These are phyloP conservation scores for Huntiella abstrusa DNA, from an alignment of 2,329 filamentous ascomycete genomes.

Conservation along the genomic window DNA sequence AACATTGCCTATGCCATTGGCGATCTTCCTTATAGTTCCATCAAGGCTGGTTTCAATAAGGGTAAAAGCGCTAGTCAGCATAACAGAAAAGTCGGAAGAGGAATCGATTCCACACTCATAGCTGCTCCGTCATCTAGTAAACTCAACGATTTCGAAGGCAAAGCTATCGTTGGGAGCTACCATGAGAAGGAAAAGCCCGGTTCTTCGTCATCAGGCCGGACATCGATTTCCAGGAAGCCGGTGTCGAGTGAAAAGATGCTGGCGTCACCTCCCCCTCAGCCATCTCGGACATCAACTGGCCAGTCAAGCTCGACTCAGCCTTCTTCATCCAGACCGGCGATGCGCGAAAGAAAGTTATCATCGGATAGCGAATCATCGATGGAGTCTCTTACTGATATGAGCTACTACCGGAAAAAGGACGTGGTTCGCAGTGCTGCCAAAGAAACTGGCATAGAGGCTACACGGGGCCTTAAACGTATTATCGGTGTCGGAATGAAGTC, in stretches of 20 bases:
- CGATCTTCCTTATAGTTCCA: constrained; percentile 37
- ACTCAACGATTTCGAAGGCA: not conserved
- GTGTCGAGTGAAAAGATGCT: not conserved
- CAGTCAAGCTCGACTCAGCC: not conserved
- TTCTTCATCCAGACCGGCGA: not conserved
- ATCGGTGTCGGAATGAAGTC: constrained; percentile 57
- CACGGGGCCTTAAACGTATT: constrained; percentile 51
- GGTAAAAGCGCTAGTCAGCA: not conserved
- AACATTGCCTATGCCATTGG: constrained; percentile 68
- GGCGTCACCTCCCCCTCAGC: not conserved
- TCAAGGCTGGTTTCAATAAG: constrained; percentile 6
- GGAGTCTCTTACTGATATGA: not conserved
- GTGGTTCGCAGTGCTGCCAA: constrained; percentile 14
- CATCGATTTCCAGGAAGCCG: not conserved
- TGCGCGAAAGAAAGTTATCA: not conserved
- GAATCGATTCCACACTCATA: not conserved
- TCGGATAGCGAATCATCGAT: not conserved
- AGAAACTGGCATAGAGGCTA: constrained; percentile 19
- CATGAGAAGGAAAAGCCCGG: too few relatives aligned
- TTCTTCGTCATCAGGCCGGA: too few relatives aligned
- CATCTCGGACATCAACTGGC: too few relatives aligned
- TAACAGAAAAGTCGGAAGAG: not conserved
- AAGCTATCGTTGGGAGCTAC: not conserved
- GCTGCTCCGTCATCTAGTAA: not conserved
- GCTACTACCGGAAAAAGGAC: not conserved